Conservation (phyloP, 2,329 filamentous ascomycete genomes). For the Paraphaeosphaeria sporulosa region DNA sequence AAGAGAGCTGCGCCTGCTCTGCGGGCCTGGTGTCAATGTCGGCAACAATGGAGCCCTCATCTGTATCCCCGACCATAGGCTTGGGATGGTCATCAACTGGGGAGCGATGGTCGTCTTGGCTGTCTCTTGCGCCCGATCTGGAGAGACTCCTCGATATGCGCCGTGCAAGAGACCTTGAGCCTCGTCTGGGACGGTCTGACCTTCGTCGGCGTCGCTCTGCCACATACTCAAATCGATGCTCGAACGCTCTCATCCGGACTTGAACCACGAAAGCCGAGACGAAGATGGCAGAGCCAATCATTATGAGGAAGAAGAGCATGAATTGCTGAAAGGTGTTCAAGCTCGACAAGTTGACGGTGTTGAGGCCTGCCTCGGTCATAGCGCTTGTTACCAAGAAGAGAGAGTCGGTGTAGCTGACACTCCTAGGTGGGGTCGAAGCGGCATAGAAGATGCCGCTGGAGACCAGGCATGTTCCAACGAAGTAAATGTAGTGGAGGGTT, state of each 20-base stretch:
- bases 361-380: slow-evolving; percentile 73
- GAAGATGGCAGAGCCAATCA: slow-evolving; percentile 72
- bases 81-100: not conserved
- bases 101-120: not conserved
- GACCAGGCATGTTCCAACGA: slow-evolving; percentile 63
- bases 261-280: slow-evolving; percentile 71
- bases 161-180: slow-evolving; percentile 14
- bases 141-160: slow-evolving; percentile 21
- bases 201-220: slow-evolving; percentile 44
- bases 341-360: slow-evolving; percentile 69
- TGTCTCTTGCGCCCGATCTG: slow-evolving; percentile 3
- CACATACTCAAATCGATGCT: slow-evolving; percentile 65
- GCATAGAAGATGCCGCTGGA: slow-evolving; percentile 69
- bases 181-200: slow-evolving; percentile 18
- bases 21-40: not conserved
- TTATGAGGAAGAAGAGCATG: slow-evolving; percentile 69
- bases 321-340: slow-evolving; percentile 74
- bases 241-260: slow-evolving; percentile 68
- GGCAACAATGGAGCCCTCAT: not conserved
- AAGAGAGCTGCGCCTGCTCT: not conserved
- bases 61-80: not conserved
- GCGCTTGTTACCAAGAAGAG: slow-evolving; percentile 72
- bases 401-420: slow-evolving; percentile 68
- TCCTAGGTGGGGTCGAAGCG: slow-evolving; percentile 59
- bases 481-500: slow-evolving; percentile 73